Percentiles rank a stretch among this genome's conserved stretches.
phyloP scores from a whole-genome alignment of 1,139 yeast genomes.

The Diutina ranongensis region DNA sequence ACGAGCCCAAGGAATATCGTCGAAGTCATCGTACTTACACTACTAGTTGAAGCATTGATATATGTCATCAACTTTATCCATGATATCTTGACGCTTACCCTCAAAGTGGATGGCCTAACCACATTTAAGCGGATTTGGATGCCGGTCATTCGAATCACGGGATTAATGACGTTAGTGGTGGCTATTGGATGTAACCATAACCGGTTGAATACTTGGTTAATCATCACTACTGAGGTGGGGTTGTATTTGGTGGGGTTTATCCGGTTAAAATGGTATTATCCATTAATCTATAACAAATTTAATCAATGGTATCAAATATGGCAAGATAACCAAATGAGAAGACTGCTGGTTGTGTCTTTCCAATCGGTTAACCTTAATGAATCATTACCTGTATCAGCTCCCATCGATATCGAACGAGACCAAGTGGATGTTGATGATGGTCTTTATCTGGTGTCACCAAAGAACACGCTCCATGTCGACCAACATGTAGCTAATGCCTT shows the following conservation, averaged over 20 bases:
- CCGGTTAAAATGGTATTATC: neutral
- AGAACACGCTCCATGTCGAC: slow-evolving; percentile 1
- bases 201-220: neutral
- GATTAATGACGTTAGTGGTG: neutral
- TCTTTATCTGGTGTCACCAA: neutral
- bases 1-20: too few species aligned
- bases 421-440: neutral
- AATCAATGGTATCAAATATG: neutral
- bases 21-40: neutral
- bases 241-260: neutral
- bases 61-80: neutral
- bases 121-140: neutral
- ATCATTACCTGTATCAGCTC: neutral
- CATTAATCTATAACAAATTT: neutral
- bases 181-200: neutral
- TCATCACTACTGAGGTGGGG: neutral
- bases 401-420: neutral
- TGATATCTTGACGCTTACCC: neutral
- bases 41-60: neutral
- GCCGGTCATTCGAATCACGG: neutral
- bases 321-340: neutral
- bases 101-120: neutral
- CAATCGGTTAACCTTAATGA: neutral
- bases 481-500: neutral
- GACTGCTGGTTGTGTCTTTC: neutral